Percentiles rank a stretch among this genome's conserved stretches.
Conservation (phyloP, 139 green algal genomes). For the Ettlia oleoabundans region DNA sequence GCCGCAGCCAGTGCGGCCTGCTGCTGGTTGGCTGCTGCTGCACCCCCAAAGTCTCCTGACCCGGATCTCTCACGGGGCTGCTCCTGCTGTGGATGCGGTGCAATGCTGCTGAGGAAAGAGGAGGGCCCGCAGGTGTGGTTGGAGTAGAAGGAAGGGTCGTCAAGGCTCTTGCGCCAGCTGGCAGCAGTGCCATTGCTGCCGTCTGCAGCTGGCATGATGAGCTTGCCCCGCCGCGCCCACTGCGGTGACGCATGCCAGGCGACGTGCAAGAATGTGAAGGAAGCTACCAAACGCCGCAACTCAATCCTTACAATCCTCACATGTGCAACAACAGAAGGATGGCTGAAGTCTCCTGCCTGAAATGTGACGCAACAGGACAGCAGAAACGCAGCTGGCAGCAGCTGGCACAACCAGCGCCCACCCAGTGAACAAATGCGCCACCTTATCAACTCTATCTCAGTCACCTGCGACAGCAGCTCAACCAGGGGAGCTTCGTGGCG, state of each 20-base stretch:
- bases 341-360: too few species aligned
- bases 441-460: too few species aligned
- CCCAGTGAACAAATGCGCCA: too few species aligned
- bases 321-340: not conserved
- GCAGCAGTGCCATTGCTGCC: not conserved
- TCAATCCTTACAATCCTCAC: not conserved
- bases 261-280: too few species aligned
- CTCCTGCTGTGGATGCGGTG: not conserved
- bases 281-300: too few species aligned
- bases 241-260: too few species aligned
- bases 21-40: not conserved
- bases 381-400: too few species aligned
- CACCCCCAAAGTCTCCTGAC: not conserved
- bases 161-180: constrained; percentile 3
- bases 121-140: constrained; percentile 53
- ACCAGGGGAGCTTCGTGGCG: constrained; percentile 76
- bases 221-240: constrained; percentile 77
- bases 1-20: not conserved
- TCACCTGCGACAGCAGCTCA: constrained; percentile 72
- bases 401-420: not conserved
- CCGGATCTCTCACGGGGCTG: not conserved
- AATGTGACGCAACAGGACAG: too few species aligned
- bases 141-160: constrained; percentile 49
- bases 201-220: constrained; percentile 7
- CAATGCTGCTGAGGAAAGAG: constrained; percentile 23